A percentile compares a stretch with the other conserved stretches of the same genome.
These are phyloP conservation scores for Stachybotrys elegans DNA, from an alignment of 2,329 filamentous ascomycete species.

Conservation along the genomic window DNA sequence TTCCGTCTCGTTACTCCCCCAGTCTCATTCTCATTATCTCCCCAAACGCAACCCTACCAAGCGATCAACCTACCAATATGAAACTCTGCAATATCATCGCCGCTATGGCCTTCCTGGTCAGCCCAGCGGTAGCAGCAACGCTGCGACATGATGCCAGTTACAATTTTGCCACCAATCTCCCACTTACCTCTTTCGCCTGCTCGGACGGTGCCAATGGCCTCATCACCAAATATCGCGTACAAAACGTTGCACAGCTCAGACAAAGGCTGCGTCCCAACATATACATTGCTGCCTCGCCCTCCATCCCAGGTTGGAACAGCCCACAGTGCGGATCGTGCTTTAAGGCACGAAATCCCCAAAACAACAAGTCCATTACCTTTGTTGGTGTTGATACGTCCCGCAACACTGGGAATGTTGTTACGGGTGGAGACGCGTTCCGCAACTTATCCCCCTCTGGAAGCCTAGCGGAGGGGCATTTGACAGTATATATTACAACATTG, in stretches of 20 bases:
- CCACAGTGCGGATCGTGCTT: slow-evolving; percentile 1
- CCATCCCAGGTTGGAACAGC: not conserved
- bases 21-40: not conserved
- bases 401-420: not conserved
- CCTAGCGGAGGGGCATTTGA: not conserved
- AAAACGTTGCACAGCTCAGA: not conserved
- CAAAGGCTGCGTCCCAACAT: not conserved
- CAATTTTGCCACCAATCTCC: not conserved
- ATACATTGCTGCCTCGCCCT: not conserved
- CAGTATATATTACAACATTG: not conserved
- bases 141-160: not conserved
- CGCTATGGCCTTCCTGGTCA: not conserved
- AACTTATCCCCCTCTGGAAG: not conserved
- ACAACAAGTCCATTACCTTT: not conserved
- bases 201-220: not conserved
- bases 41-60: no score
- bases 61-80: not conserved
- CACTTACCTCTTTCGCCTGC: not conserved
- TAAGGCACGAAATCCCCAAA: not conserved
- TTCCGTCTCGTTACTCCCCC: not conserved
- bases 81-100: not conserved
- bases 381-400: not conserved
- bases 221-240: not conserved
- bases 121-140: not conserved
- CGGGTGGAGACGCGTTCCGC: not conserved